Evolutionary conservation across 202 grass and related monocot species (phyloP), one percentile per base, ranked within the genome.

Genomic region (Panicum virgatum): DNA sequence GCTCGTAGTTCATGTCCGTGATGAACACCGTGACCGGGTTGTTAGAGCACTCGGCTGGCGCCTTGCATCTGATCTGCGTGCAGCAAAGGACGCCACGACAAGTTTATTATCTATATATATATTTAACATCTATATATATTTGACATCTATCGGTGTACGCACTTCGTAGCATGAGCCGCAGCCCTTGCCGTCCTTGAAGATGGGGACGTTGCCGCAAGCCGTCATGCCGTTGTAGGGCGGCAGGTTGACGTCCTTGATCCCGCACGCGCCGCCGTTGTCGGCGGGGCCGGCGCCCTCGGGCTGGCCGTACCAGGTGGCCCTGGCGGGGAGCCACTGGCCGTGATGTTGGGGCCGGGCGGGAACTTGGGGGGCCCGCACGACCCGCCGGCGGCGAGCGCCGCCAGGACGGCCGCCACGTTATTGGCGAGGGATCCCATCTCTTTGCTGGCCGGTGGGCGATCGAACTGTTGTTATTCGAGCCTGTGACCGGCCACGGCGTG

Each of bases 151-250:
- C n/a, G n/a, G n/a, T n/a, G n/a, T n/a, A 34, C 32, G 32, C 30
- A 79, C 92, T 85, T 91, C 72, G 76, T 86, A 93, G 72, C 92
- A 93, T 15, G 94, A 78, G 50, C 94, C 94, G 66, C 94, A 97
- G 30, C 94, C 94, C 83, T 85, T 84, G 80, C 91, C 91, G 64
- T 85, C 89, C 75, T 91, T 91, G 83, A 90, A 96, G 8, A 96
- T 64, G 2, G 85, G 82, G 42, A 14, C 0, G 85, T 88, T 92
- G 75, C 93, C 90, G 62, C 93, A 96, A 45, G 93, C 61, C 3
- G 76, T 88, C 90, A 96, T 88, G 74, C 71, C 84, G 66, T 11
- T 71, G 90, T 89, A 96, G 39, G 93, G 93, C 19, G 88, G 80
- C 45, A 89, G 59, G 83, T 96, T 84, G 46, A 90, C 80, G 53